Evolutionary conservation across 371 early-diverging fungal genomes (phyloP).

Genomic region (Choanephora cucurbitarum): DNA sequence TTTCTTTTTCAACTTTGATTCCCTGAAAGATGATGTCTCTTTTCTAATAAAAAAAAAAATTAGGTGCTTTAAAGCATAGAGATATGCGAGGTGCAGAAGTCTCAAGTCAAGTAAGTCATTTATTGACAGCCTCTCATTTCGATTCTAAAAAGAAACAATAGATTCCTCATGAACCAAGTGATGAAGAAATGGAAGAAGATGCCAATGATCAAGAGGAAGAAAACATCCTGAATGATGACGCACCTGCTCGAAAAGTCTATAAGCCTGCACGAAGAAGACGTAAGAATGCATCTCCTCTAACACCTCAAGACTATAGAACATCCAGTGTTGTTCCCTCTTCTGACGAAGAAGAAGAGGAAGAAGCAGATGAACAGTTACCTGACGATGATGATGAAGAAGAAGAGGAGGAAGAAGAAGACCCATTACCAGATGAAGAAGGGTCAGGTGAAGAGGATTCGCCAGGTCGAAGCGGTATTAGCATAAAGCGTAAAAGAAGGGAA

Average conservation of each 20-base stretch:
- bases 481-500: neutral
- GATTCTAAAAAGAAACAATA: no score
- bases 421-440: neutral
- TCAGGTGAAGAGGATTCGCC: slow-evolving; percentile 2
- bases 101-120: slow-evolving; percentile 64
- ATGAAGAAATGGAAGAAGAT: slow-evolving; percentile 25
- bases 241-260: neutral
- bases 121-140: neutral
- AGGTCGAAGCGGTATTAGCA: neutral
- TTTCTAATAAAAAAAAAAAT: slow-evolving; percentile 1
- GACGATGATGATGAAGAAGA: slow-evolving; percentile 5
- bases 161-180: slow-evolving; percentile 26
- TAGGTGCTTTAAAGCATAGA: slow-evolving; percentile 73
- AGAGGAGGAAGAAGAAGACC: slow-evolving; percentile 6
- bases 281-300: neutral
- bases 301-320: slow-evolving; percentile 9
- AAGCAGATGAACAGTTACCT: slow-evolving; percentile 7
- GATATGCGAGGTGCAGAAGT: slow-evolving; percentile 73
- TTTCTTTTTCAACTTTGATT: no score
- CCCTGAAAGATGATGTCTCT: no score
- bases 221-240: neutral
- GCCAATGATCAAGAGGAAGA: no score
- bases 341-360: slow-evolving; percentile 5
- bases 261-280: neutral
- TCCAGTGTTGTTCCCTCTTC: slow-evolving; percentile 20